Conservation (phyloP, 2,329 filamentous ascomycete genomes). For the Sporothrix sp. region DNA sequence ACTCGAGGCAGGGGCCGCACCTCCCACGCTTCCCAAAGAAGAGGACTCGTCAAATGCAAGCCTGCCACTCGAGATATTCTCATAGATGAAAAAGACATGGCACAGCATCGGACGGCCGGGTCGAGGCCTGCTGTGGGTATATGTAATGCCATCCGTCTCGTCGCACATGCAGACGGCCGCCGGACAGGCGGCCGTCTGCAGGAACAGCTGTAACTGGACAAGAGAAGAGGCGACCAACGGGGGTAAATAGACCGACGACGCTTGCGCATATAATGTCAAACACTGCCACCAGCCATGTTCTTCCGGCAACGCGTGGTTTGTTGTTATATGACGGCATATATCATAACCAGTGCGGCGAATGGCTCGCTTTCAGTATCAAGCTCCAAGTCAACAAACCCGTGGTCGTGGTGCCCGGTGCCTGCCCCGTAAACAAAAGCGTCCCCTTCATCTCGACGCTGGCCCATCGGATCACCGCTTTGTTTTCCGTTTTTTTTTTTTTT, state of each 20-base stretch:
- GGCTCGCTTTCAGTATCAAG: neutral
- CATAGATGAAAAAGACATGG: neutral
- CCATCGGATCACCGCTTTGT: constrained; percentile 8
- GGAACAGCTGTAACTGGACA: neutral
- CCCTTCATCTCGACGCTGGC: constrained; percentile 3
- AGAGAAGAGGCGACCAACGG: neutral
- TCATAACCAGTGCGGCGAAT: neutral
- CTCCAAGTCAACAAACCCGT: constrained; percentile 5
- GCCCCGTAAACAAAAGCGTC: constrained; percentile 6
- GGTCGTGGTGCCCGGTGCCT: too few species aligned
- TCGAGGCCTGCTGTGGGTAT: neutral
- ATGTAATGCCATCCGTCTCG: neutral
- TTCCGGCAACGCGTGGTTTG: constrained; percentile 1
- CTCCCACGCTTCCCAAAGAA: neutral
- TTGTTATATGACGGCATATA: constrained; percentile 1
- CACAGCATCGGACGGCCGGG: neutral
- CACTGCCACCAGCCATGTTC: neutral
- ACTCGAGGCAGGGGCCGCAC: neutral
- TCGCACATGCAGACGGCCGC: constrained; percentile 1
- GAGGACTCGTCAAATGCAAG: neutral
- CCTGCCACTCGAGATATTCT: neutral
- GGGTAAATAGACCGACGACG: too few species aligned
- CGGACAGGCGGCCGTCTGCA: neutral
- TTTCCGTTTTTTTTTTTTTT: neutral
- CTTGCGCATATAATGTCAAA: too few species aligned